Conservation (phyloP, 2,329 filamentous ascomycete species). For the Thyridium curvatum region DNA sequence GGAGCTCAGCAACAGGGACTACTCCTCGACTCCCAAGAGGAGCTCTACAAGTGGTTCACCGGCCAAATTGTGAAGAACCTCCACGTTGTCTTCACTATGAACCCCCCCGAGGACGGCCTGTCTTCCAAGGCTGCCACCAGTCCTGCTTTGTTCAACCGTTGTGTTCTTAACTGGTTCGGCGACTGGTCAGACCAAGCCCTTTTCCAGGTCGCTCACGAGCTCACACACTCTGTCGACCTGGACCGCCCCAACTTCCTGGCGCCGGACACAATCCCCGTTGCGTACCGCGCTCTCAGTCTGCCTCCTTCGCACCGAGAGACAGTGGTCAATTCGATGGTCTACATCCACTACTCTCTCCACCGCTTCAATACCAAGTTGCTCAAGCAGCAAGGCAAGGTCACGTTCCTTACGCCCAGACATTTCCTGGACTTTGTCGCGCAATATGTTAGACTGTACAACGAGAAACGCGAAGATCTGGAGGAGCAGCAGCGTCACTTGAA, state of each 20-base stretch:
- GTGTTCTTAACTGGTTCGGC: constrained; percentile 98
- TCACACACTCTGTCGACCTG: constrained; percentile 93
- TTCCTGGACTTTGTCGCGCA: constrained; percentile 98
- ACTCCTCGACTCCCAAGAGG: constrained; percentile 93
- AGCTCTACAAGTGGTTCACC: constrained; percentile 99
- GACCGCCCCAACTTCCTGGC: constrained; percentile 81
- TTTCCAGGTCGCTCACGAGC: constrained; percentile 93
- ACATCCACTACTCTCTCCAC: constrained; percentile 92
- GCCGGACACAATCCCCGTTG: constrained; percentile 87
- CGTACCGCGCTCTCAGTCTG: constrained; percentile 76
- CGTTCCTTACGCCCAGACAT: constrained; percentile 91
- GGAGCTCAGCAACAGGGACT: constrained; percentile 93
- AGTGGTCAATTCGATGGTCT: constrained; percentile 97
- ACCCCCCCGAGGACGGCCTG: constrained; percentile 90
- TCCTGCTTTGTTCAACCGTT: constrained; percentile 98
- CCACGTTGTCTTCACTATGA: constrained; percentile 99
- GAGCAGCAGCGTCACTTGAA: constrained; percentile 98
- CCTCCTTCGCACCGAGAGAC: constrained; percentile 88
- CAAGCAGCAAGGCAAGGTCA: constrained; percentile 87
- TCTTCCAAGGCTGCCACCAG: constrained; percentile 96
- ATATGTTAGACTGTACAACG: constrained; percentile 94
- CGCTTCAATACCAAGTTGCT: constrained; percentile 81
- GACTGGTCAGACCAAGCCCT: constrained; percentile 99
- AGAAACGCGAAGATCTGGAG: constrained; percentile 96
- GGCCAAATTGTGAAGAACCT: constrained; percentile 98